Conservation (phyloP, 2,329 filamentous ascomycete species). For the Coniochaeta sp. region DNA sequence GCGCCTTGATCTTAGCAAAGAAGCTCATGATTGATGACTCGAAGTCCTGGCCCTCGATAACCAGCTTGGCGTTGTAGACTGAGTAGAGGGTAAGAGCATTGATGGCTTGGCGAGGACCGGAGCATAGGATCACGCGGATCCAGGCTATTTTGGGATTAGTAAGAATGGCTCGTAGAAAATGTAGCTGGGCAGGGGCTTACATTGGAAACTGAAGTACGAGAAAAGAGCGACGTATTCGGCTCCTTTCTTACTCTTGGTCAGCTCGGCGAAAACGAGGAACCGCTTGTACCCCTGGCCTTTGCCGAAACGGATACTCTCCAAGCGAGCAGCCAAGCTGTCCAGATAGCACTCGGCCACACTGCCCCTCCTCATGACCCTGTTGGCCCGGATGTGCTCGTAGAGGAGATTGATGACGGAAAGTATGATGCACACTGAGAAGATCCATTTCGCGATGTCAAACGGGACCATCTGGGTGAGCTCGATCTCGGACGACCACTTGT, state of each 20-base stretch:
- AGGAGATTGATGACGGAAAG: slow-evolving; percentile 76
- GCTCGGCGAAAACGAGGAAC: slow-evolving; percentile 85
- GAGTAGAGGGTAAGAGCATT: slow-evolving; percentile 86
- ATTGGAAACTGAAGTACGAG: slow-evolving; percentile 72
- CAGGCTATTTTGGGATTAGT: slow-evolving; percentile 49
- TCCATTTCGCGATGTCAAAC: slow-evolving; percentile 80
- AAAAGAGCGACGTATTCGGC: slow-evolving; percentile 87
- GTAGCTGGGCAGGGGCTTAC: slow-evolving; percentile 29
- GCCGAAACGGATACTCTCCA: slow-evolving; percentile 74
- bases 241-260: slow-evolving; percentile 88
- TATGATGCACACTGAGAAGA: slow-evolving; percentile 89
- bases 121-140: slow-evolving; percentile 82
- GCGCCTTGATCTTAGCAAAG: slow-evolving; percentile 69
- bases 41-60: slow-evolving; percentile 48
- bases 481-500: slow-evolving; percentile 81
- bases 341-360: slow-evolving; percentile 89
- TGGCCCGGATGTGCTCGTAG: slow-evolving; percentile 73
- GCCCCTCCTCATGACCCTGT: slow-evolving; percentile 73
- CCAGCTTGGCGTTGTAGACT: slow-evolving; percentile 68
- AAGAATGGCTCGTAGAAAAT: background rate
- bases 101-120: slow-evolving; percentile 84
- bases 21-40: slow-evolving; percentile 65
- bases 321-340: slow-evolving; percentile 75
- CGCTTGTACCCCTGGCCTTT: slow-evolving; percentile 74
- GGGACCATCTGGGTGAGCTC: slow-evolving; percentile 62